Conservation (phyloP, 2,329 filamentous ascomycete species). For the Alternaria viburni region DNA sequence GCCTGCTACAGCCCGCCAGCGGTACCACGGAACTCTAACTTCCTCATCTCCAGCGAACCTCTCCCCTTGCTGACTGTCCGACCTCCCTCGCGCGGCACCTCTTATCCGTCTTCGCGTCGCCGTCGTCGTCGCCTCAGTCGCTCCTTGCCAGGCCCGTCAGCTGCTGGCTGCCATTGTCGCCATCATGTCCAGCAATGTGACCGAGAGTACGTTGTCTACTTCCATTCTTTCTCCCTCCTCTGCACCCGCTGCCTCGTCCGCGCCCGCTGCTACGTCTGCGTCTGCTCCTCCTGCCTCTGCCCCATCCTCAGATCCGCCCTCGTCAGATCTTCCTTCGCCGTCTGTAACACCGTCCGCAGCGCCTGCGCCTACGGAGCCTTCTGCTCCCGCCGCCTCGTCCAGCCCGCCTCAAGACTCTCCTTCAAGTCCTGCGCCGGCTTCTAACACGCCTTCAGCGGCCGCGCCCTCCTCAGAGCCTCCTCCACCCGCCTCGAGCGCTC, state of each 20-base stretch:
- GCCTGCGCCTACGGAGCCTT: conserved; percentile 25
- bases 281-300: conserved; percentile 14
- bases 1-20: conserved; percentile 11
- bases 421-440: conserved; percentile 15
- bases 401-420: conserved; percentile 23
- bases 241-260: conserved; percentile 11
- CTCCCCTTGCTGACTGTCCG: neutral
- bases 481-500: conserved; percentile 13
- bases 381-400: conserved; percentile 19
- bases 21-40: conserved; percentile 22
- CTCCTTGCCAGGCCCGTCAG: conserved; percentile 15
- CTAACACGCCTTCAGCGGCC: conserved; percentile 24
- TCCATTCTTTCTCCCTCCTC: conserved; percentile 22
- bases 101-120: conserved; percentile 2
- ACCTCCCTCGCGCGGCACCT: conserved; percentile 4
- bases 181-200: conserved; percentile 38
- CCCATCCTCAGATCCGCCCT: conserved; percentile 9
- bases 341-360: conserved; percentile 31
- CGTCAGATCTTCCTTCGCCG: conserved; percentile 17
- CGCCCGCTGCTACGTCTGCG: conserved; percentile 18
- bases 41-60: conserved; percentile 21
- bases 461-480: conserved; percentile 14
- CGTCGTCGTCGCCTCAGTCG: conserved; percentile 1
- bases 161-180: conserved; percentile 18
- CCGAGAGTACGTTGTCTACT: conserved; percentile 44